phyloP scores from a whole-genome alignment of 495 filamentous ascomycete species.

The Evernia prunastri region DNA sequence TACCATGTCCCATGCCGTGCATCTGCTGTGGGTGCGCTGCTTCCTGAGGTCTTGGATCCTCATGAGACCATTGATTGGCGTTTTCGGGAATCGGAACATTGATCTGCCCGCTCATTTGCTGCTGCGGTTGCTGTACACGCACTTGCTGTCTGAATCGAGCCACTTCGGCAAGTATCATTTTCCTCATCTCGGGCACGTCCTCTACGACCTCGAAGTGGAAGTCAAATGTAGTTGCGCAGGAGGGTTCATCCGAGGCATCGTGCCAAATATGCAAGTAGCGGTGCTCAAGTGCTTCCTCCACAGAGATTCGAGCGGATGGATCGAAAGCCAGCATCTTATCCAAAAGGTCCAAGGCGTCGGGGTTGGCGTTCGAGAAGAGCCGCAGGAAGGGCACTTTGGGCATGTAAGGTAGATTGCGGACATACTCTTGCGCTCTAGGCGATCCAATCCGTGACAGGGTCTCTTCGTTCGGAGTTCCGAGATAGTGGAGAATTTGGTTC shows the following conservation, averaged over 20 bases:
- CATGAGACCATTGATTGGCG: slow-evolving; percentile 62
- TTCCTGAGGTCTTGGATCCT: slow-evolving; percentile 86
- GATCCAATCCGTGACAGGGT: slow-evolving; percentile 92
- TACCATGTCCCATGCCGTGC: slow-evolving; percentile 42
- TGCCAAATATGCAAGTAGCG: slow-evolving; percentile 97
- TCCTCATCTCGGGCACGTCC: slow-evolving; percentile 85
- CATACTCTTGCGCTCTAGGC: slow-evolving; percentile 94
- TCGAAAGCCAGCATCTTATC: slow-evolving; percentile 98
- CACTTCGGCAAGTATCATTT: slow-evolving; percentile 95
- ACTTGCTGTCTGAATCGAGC: slow-evolving; percentile 70
- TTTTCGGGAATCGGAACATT: slow-evolving; percentile 72
- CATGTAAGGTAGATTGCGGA: slow-evolving; percentile 96
- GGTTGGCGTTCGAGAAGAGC: slow-evolving; percentile 92
- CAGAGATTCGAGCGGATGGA: slow-evolving; percentile 80
- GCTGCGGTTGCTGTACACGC: slow-evolving; percentile 56
- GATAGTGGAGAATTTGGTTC: slow-evolving; percentile 97
- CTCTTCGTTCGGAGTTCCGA: slow-evolving; percentile 93
- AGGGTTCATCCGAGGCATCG: slow-evolving; percentile 90
- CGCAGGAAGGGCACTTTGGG: slow-evolving; percentile 79
- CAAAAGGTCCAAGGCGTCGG: slow-evolving; percentile 88
- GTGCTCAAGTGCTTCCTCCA: slow-evolving; percentile 91
- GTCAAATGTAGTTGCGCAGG: slow-evolving; percentile 89
- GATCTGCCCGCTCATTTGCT: slow-evolving; percentile 33
- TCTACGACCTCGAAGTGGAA: slow-evolving; percentile 97
- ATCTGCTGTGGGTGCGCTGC: slow-evolving; percentile 42